phyloP scores from a whole-genome alignment of 768 basidiomycete genomes.

The Boletus rubroflammeus region DNA sequence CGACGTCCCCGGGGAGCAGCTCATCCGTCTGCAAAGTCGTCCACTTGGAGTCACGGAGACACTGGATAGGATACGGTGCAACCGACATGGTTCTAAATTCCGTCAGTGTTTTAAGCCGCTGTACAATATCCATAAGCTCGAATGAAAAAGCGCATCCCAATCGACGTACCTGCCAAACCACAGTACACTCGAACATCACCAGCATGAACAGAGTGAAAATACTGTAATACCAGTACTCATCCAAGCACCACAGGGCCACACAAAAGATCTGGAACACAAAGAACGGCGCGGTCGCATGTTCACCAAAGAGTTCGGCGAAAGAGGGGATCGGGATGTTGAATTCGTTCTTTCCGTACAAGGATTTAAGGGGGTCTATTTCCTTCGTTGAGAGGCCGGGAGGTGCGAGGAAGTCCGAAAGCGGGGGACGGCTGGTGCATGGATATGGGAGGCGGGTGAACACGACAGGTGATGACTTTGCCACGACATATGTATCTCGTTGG shows the following conservation, averaged over 20 bases:
- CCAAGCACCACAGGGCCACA: constrained; percentile 94
- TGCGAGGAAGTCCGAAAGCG: constrained; percentile 60
- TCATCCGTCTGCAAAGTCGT: constrained; percentile 75
- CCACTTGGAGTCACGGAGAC: constrained; percentile 81
- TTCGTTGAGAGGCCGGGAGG: constrained; percentile 52
- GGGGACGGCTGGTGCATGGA: constrained; percentile 70
- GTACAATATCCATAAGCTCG: constrained; percentile 2
- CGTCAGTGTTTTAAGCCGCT: constrained; percentile 90
- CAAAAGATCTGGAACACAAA: constrained; percentile 99
- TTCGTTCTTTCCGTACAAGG: constrained; percentile 87
- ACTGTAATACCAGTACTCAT: constrained; percentile 99
- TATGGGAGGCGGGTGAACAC: constrained; percentile 83
- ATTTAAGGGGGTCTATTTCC: constrained; percentile 48
- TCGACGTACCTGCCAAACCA: constrained; percentile 87
- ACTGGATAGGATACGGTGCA: constrained; percentile 82
- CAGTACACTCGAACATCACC: constrained; percentile 96
- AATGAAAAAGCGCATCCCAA: background rate
- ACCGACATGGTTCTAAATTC: constrained; percentile 98
- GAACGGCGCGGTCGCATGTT: constrained; percentile 98
- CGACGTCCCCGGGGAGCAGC: constrained; percentile 88
- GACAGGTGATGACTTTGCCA: constrained; percentile 50
- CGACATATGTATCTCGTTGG: constrained; percentile 89
- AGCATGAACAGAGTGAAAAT: constrained; percentile 99
- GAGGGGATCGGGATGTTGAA: constrained; percentile 97
- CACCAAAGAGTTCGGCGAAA: constrained; percentile 85